Evolutionary conservation across 306 rosid genomes (phyloP), one percentile per base, ranked within the genome.

Genomic region (Inga oerstediana): DNA sequence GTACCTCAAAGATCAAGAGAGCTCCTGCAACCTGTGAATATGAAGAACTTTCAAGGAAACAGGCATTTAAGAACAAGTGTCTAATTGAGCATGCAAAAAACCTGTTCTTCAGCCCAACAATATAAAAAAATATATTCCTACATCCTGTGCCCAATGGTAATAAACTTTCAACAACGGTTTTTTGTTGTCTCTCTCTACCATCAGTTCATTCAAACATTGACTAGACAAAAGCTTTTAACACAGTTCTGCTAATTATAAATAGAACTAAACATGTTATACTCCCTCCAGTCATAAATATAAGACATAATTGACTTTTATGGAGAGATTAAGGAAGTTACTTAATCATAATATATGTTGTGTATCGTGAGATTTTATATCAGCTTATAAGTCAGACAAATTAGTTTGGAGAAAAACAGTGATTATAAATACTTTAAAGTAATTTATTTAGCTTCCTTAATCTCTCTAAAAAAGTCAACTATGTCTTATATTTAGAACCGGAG

Each of bases 1-100:
- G 99, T 65, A 96, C 97, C 91, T 96, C 99, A 83, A 92, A 85
- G 82, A 93, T 85, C 69, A 93, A 81, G 70, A 88, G 88, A 83
- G n/a, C 85, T 70, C 85, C 94, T 72, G 96, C 99, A 80, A 96
- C 99, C 99, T 96, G 87, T 32, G 71, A 48, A 78, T 37, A 69
- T 52, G 78, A 69, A 84, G 77, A 83, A 66, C 54, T 43, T 75
- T 30, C 58, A 84, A n/a, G 9, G 32, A 69, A 72, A 58, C 75
- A 52, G 75, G 22, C 56, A 72, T 76, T 58, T n/a, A 81, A 65
- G 13, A 58, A 76, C 83, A 73, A 48, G 49, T 71, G 10, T 20
- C 72, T 81, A 19, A 44, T 70, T 46, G 68, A 20, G 17, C 32
- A 72, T 5, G 46, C 15, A 70, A 20, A 62, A 58, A 66, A 78